Conservation (phyloP, 2,329 filamentous ascomycete genomes). For the Xylogone sp. region DNA sequence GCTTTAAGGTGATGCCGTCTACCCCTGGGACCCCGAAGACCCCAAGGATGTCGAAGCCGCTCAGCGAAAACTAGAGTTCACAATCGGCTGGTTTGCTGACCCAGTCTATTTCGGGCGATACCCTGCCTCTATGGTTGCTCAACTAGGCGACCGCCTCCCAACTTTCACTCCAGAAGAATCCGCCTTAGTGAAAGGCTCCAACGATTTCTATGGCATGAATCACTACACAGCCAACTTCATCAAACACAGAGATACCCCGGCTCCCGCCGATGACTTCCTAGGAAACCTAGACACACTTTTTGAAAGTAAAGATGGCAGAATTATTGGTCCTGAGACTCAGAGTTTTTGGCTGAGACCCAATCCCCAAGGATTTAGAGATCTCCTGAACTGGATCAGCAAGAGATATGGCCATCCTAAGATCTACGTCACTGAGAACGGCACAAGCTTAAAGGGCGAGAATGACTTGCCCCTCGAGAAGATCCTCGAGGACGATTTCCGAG, state of each 20-base stretch:
- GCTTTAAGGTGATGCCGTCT: slow-evolving; percentile 64
- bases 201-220: slow-evolving; percentile 95
- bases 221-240: slow-evolving; percentile 90
- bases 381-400: slow-evolving; percentile 73
- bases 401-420: slow-evolving; percentile 74
- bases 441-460: slow-evolving; percentile 78
- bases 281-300: slow-evolving; percentile 74
- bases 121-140: slow-evolving; percentile 76
- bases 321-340: slow-evolving; percentile 79
- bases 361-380: slow-evolving; percentile 70
- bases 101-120: slow-evolving; percentile 83
- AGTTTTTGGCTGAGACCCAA: slow-evolving; percentile 77
- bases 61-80: slow-evolving; percentile 80
- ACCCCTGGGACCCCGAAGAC: slow-evolving; percentile 78
- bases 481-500: slow-evolving; percentile 77
- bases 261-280: slow-evolving; percentile 63
- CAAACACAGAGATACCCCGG: slow-evolving; percentile 60
- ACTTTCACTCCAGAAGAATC: slow-evolving; percentile 69
- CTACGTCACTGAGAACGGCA: slow-evolving; percentile 88
- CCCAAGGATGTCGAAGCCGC: slow-evolving; percentile 71
- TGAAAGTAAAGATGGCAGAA: slow-evolving; percentile 66
- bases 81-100: slow-evolving; percentile 85
- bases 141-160: slow-evolving; percentile 75
- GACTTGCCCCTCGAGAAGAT: slow-evolving; percentile 67
- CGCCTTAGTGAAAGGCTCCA: slow-evolving; percentile 75